phyloP scores from a whole-genome alignment of 1,139 yeast species.

The Candida buenavistaensis region DNA sequence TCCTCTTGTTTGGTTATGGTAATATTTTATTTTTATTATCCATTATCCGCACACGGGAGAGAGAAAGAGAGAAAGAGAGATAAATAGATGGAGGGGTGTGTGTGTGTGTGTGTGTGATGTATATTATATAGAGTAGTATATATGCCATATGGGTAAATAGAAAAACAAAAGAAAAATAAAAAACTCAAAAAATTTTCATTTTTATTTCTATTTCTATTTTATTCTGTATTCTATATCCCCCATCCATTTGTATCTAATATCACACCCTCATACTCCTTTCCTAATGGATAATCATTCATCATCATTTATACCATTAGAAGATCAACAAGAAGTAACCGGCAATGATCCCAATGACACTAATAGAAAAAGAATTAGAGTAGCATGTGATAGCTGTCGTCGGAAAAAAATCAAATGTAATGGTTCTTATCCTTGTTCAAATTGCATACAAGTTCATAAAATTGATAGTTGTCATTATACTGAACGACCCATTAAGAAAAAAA shows the following conservation, averaged over 20 bases:
- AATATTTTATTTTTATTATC: too few species aligned
- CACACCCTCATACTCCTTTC: neutral
- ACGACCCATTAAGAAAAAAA: slow-evolving; percentile 19
- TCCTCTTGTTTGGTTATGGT: neutral
- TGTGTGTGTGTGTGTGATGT: too few species aligned
- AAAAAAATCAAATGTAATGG: slow-evolving; percentile 56
- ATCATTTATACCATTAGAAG: neutral
- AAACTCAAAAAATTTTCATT: too few species aligned
- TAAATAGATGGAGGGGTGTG: too few species aligned
- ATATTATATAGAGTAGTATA: too few species aligned
- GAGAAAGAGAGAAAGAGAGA: too few species aligned
- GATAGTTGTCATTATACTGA: slow-evolving; percentile 30
- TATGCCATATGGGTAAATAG: too few species aligned
- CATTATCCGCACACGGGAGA: too few species aligned
- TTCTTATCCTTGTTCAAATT: slow-evolving; percentile 43
- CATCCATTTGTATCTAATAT: too few species aligned
- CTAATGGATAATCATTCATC: neutral
- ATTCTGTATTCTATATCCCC: too few species aligned
- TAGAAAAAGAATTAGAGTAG: slow-evolving; percentile 40
- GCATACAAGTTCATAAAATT: slow-evolving; percentile 27
- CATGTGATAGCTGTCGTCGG: slow-evolving; percentile 53
- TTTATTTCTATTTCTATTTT: too few species aligned
- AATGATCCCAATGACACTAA: slow-evolving; percentile 10
- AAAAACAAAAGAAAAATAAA: too few species aligned
- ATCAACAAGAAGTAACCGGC: slow-evolving; percentile 7